Evolutionary conservation across 768 basidiomycete genomes (phyloP).

Genomic region (Lyophyllum shimeji): DNA sequence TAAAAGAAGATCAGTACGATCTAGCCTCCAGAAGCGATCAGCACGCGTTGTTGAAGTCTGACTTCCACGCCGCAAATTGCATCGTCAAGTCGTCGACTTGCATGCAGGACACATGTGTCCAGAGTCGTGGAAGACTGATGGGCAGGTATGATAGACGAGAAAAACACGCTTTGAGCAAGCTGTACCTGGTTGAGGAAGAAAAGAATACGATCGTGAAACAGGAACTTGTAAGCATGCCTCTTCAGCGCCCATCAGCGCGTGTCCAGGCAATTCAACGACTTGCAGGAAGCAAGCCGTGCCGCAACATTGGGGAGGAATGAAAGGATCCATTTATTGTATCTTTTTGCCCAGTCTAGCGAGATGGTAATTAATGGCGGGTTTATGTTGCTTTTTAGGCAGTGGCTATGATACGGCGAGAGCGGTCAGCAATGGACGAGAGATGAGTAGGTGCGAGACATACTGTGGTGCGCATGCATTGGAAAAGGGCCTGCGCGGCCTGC

Average conservation of each 20-base stretch:
- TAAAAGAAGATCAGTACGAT: slow-evolving; percentile 7
- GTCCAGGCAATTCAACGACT: background rate
- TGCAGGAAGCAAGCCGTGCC: background rate
- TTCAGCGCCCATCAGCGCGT: background rate
- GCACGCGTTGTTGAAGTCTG: slow-evolving; percentile 7
- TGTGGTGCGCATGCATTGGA: slow-evolving; percentile 83
- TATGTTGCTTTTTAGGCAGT: slow-evolving; percentile 62
- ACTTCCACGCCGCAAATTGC: slow-evolving; percentile 1
- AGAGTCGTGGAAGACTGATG: background rate
- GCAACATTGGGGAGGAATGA: background rate
- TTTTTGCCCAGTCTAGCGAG: slow-evolving; percentile 77
- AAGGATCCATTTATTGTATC: slow-evolving; percentile 51
- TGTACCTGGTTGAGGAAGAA: background rate
- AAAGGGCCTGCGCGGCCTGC: slow-evolving; percentile 58
- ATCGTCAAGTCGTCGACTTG: background rate
- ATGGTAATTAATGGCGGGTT: slow-evolving; percentile 87
- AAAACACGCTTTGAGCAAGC: background rate
- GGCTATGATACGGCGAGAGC: slow-evolving; percentile 44
- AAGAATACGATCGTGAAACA: background rate
- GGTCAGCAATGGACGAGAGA: slow-evolving; percentile 28
- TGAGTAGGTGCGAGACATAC: slow-evolving; percentile 45
- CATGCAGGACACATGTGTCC: background rate
- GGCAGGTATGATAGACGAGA: background rate
- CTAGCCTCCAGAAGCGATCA: background rate
- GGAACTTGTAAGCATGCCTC: background rate